Evolutionary conservation across 2,329 filamentous ascomycete genomes (phyloP), one percentile per base, ranked within the genome.

Genomic region (Fusarium coffeatum): DNA sequence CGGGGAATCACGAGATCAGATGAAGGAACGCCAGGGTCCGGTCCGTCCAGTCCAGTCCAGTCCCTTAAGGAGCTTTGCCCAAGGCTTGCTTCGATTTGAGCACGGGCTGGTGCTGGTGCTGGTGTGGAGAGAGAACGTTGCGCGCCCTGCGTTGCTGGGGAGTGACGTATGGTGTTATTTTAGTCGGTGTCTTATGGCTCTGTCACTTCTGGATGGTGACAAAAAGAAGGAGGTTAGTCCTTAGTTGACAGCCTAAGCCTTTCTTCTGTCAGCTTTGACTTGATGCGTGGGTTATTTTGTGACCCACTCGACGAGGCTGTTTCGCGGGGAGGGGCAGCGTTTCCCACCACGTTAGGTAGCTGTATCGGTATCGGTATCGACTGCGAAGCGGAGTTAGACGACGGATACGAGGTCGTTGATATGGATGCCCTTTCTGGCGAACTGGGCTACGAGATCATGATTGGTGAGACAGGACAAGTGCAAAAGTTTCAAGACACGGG

Each of bases 141-240:
- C 59, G 60, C 46, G 59, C 49, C 49, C 34, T 55, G 49, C 51
- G 62, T 72, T 74, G 66, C 68, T 64, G 64, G 55, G 62, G 64
- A 61, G 69, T 75, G 72, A 74, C 72, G 72, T 74, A 74, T 69
- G 55, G 51, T 72, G 69, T 60, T 68, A 62, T 68, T 58, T 68
- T 64, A 63, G 65, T 61, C 48, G 63, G 49, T 56, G 49, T 63
- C 51, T 55, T 27, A 49, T 67, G 50, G 34, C 23, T 51, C 32
- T 42, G 49, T 42, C 34, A 28, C 49, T 13, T 20, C 20, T 27
- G 6, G 34, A 6, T 27, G 9, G 15, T 16, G 23, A 53, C 22
- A 27, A 22, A 53, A 42, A 41, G 22, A 27, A 25, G 20, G 13
- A 28, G 49, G 12, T 34, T 18, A 27, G 18, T 37, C 9, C 20